Evolutionary conservation across 2,329 filamentous ascomycete species (phyloP).

Genomic region (Zalaria obscura): DNA sequence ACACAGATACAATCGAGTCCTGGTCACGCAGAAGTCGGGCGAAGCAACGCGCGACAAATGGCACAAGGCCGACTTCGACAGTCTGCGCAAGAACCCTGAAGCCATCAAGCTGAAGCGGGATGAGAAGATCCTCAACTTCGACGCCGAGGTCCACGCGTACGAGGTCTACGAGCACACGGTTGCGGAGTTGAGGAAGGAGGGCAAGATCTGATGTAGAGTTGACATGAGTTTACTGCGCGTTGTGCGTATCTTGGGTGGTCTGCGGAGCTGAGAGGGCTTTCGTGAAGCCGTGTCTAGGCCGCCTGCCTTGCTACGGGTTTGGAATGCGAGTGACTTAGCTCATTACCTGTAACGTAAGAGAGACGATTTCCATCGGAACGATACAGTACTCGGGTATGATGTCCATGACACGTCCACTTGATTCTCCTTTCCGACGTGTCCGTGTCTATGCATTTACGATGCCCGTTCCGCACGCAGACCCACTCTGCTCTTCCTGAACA

Average conservation of each 20-base stretch:
- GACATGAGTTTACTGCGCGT: not conserved
- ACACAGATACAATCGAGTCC: not conserved
- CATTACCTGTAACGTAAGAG: too few species aligned
- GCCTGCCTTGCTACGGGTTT: too few species aligned
- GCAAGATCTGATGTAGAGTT: not conserved
- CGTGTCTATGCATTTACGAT: too few species aligned
- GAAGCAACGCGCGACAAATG: conserved; percentile 21
- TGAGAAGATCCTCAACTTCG: conserved; percentile 35
- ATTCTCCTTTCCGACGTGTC: too few species aligned
- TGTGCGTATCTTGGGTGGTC: not conserved
- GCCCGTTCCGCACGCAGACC: too few species aligned
- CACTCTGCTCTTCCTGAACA: too few species aligned
- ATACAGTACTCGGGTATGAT: too few species aligned
- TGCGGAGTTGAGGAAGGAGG: not conserved
- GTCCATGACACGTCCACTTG: too few species aligned
- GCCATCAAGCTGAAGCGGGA: conserved; percentile 33
- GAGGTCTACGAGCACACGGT: conserved; percentile 11
- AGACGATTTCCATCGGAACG: too few species aligned
- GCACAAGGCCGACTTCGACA: conserved; percentile 37
- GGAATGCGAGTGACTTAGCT: too few species aligned
- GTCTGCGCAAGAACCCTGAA: conserved; percentile 30
- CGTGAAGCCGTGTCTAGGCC: too few species aligned
- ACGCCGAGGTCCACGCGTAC: conserved; percentile 34
- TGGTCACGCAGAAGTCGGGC: not conserved
- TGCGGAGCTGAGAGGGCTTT: not conserved